Evolutionary conservation across 768 basidiomycete species (phyloP), one percentile per base, ranked within the genome.

Genomic region (Auricularia sp.): DNA sequence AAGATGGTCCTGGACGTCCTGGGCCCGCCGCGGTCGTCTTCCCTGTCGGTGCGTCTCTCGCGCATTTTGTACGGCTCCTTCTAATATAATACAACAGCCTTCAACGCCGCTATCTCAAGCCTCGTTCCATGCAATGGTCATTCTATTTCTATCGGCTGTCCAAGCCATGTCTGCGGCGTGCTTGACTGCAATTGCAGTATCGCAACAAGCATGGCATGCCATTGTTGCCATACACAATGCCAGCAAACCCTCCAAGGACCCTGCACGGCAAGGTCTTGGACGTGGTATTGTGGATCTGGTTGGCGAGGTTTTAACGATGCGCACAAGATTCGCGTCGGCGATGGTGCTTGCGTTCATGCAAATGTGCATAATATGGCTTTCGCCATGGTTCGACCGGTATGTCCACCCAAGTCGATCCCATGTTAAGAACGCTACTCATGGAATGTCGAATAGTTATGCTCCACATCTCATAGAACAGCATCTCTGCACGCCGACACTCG

Each of bases 91-190:
- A 33, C 71, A 66, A 62, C 65, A 77, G 69, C 67, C 69, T 39
- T 51, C 70, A 62, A 61, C 68, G n/a, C 70, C 71, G 62, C 71
- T 68, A 43, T 53, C 73, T 16, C 68, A 36, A 70, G n/a, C 72
- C 62, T 76, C 79, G 29, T 77, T 85, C 63, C 82, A 87, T 43
- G 77, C 77, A 61, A 72, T 91, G 44, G 77, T 90, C 62, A 80
- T 93, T 56, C 72, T 88, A 66, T 74, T 90, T 21, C 86, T 95
- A 23, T 90, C 92, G 12, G 80, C 85, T 35, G 79, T 93, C 14
- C 90, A 91, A 68, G 78, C 81, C 5, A 73, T 92, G 39, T 91
- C 91, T 0, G 85, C 88, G 8, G 74, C 79, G 43, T 86, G 86
- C 68, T 82, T 92, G n/a, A 61, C 62, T 35, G 63, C 67, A 14